These are phyloP conservation scores for Dryadomyces quercus-mongolicae DNA, from an alignment of 2,329 filamentous ascomycete species.

Conservation along the genomic window DNA sequence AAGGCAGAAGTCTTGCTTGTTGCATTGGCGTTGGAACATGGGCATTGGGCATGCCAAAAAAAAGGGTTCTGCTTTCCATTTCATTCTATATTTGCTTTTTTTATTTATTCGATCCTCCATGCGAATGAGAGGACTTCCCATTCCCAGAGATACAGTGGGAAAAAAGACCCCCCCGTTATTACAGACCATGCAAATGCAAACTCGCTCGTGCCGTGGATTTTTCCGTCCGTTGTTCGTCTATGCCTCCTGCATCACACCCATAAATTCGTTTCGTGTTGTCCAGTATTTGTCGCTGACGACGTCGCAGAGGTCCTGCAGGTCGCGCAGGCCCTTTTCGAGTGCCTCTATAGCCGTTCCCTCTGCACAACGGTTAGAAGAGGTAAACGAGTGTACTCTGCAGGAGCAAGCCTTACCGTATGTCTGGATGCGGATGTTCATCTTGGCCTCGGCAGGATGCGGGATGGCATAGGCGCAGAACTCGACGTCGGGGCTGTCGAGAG, in stretches of 20 bases:
- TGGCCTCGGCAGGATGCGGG: conserved; percentile 86
- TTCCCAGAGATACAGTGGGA: too few relatives aligned
- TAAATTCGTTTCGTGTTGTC: conserved; percentile 49
- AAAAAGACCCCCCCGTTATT: too few relatives aligned
- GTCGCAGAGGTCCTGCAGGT: conserved; percentile 86
- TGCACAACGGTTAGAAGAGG: conserved; percentile 23
- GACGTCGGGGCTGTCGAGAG: conserved; percentile 63
- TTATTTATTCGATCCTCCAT: neutral
- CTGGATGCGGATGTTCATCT: conserved; percentile 96
- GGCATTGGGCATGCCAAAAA: neutral
- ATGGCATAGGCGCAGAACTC: conserved; percentile 99
- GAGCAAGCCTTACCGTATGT: conserved; percentile 86
- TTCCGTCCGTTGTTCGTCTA: neutral
- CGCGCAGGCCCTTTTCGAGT: conserved; percentile 77
- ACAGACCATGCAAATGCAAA: neutral
- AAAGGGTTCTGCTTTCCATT: too few relatives aligned
- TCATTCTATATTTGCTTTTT: neutral
- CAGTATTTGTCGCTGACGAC: conserved; percentile 87
- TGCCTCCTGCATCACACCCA: conserved; percentile 1
- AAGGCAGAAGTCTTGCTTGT: too few relatives aligned
- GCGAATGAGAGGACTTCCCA: too few relatives aligned
- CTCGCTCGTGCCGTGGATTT: neutral
- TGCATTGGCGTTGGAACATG: neutral
- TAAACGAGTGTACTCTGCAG: too few relatives aligned
- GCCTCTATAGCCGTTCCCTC: conserved; percentile 74